Evolutionary conservation across 148 eudicot species (phyloP).

Genomic region (Heliamphora exappendiculata): DNA sequence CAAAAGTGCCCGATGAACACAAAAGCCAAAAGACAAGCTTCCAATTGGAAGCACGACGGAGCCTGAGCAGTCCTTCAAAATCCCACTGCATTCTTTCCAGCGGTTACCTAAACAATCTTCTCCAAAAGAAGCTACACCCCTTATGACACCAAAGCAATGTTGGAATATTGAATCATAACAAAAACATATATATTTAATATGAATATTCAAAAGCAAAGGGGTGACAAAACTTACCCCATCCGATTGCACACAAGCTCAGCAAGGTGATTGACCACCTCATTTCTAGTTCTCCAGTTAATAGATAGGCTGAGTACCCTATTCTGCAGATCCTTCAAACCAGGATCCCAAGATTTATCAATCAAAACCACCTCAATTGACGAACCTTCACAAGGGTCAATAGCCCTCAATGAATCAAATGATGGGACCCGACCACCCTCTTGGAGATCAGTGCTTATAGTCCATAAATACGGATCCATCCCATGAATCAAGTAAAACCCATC

Average conservation of each 20-base stretch:
- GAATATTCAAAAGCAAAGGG: slow-evolving; percentile 3
- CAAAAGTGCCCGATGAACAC: slow-evolving; percentile 64
- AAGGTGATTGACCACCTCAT: slow-evolving; percentile 54
- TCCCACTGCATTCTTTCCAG: slow-evolving; percentile 45
- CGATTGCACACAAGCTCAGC: slow-evolving; percentile 51
- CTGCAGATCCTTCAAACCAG: slow-evolving; percentile 48
- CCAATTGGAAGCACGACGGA: slow-evolving; percentile 66
- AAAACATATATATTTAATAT: not conserved
- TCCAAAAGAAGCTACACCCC: slow-evolving; percentile 50
- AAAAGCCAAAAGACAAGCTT: slow-evolving; percentile 53
- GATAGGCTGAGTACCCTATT: slow-evolving; percentile 32
- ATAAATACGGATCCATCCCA: slow-evolving; percentile 73
- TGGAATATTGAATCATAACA: not conserved
- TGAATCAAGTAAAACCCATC: slow-evolving; percentile 67
- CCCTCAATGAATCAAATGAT: slow-evolving; percentile 50
- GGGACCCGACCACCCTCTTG: slow-evolving; percentile 61
- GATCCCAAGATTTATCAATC: slow-evolving; percentile 49
- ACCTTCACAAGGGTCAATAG: slow-evolving; percentile 34
- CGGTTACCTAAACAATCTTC: slow-evolving; percentile 40
- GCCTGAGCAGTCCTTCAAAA: slow-evolving; percentile 48
- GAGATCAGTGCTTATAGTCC: slow-evolving; percentile 57
- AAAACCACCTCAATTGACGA: slow-evolving; percentile 44
- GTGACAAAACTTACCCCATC: slow-evolving; percentile 48
- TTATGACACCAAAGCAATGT: slow-evolving; percentile 23
- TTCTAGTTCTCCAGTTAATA: slow-evolving; percentile 28